phyloP scores from a whole-genome alignment of 805 yeast species.

The Pichia nakasei region DNA sequence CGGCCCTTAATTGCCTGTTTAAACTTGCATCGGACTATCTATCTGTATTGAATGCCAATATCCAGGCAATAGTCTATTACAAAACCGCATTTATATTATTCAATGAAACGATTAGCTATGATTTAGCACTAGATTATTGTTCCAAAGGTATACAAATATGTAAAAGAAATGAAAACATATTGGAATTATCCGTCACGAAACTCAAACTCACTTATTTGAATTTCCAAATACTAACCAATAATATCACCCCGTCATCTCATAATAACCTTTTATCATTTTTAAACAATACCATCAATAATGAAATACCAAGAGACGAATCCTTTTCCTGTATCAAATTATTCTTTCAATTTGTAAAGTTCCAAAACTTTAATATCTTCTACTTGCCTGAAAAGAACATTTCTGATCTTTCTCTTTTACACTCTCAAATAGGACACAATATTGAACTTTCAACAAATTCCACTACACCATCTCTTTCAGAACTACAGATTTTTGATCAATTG shows the following conservation, averaged over 20 bases:
- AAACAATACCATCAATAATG: conserved; percentile 17
- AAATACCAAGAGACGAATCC: conserved; percentile 8
- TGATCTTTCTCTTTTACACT: background rate
- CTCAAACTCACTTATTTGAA: conserved; percentile 30
- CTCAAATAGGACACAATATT: background rate
- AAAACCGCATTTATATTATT: conserved; percentile 31
- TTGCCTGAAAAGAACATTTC: conserved; percentile 22
- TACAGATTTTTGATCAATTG: background rate
- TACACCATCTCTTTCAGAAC: background rate
- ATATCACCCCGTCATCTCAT: conserved; percentile 4
- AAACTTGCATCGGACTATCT: conserved; percentile 26
- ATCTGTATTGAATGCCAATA: conserved; percentile 22
- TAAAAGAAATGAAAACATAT: conserved; percentile 12
- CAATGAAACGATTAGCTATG: conserved; percentile 33
- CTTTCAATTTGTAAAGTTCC: conserved; percentile 26
- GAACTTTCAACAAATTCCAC: background rate
- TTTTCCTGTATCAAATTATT: conserved; percentile 16
- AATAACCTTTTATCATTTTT: conserved; percentile 27
- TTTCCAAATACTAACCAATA: conserved; percentile 29
- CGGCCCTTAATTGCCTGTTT: conserved; percentile 31
- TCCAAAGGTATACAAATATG: conserved; percentile 22
- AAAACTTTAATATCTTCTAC: conserved; percentile 22
- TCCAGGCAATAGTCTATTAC: conserved; percentile 28
- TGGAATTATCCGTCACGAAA: conserved; percentile 15
- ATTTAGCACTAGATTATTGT: conserved; percentile 33